phyloP scores from a whole-genome alignment of 1,284 basidiomycete species.

The Rhodotorula glutinis region DNA sequence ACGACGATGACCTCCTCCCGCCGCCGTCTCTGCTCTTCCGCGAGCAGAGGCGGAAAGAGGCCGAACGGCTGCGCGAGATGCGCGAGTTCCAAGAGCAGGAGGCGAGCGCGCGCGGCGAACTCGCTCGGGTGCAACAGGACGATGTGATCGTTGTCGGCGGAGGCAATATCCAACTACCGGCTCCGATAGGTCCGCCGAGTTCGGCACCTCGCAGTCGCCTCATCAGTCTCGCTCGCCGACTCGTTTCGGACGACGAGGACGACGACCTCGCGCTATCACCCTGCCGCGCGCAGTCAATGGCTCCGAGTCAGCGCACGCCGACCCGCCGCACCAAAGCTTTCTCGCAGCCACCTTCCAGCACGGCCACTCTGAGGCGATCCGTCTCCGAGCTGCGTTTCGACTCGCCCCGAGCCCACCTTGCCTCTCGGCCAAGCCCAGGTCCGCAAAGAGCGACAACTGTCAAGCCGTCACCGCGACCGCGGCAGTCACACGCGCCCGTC shows the following conservation, averaged over 20 bases:
- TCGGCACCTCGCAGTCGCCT: not conserved
- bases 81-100: conserved; percentile 13
- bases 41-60: conserved; percentile 11
- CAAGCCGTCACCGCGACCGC: not conserved
- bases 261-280: conserved; percentile 8
- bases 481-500: not conserved
- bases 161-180: not conserved
- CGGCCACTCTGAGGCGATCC: not conserved
- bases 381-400: not conserved
- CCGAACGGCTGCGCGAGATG: conserved; percentile 10
- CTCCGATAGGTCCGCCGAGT: not conserved
- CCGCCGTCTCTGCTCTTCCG: conserved; percentile 13
- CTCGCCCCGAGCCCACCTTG: not conserved
- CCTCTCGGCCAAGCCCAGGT: not conserved
- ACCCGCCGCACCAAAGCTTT: not conserved
- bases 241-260: not conserved
- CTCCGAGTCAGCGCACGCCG: not conserved
- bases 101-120: not conserved
- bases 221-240: not conserved
- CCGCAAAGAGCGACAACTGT: not conserved
- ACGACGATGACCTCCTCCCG: conserved; percentile 12
- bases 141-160: not conserved
- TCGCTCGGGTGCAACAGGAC: not conserved
- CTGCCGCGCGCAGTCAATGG: not conserved
- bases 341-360: conserved; percentile 1